Conservation (phyloP, 2,329 filamentous ascomycete species). For the Macroventuria anomochaeta region DNA sequence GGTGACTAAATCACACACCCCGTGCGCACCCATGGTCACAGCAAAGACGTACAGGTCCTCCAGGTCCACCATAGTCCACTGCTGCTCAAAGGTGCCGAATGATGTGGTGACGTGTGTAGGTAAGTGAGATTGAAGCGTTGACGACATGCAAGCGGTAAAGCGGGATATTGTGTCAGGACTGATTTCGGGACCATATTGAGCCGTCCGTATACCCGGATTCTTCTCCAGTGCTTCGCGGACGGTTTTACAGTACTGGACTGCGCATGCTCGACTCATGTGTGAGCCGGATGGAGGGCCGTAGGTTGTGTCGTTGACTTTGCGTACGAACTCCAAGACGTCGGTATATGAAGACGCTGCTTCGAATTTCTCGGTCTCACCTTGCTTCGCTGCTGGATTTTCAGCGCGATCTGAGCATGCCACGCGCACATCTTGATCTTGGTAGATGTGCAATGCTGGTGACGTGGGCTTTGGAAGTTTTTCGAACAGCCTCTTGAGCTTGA, state of each 20-base stretch:
- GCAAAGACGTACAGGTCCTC: slow-evolving; percentile 5
- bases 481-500: background rate
- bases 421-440: background rate
- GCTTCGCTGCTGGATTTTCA: background rate
- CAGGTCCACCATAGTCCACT: background rate
- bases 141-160: background rate
- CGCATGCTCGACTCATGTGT: background rate
- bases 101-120: background rate
- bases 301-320: background rate
- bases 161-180: background rate
- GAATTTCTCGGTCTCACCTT: background rate
- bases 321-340: background rate
- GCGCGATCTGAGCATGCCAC: background rate
- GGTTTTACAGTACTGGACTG: background rate
- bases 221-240: background rate
- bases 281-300: background rate
- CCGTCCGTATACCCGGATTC: background rate
- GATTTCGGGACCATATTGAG: slow-evolving; percentile 1
- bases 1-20: background rate
- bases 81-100: slow-evolving; percentile 1
- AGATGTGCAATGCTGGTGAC: background rate
- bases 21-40: background rate
- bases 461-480: background rate
- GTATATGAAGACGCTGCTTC: background rate
- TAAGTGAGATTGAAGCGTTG: background rate